phyloP scores from a whole-genome alignment of 768 basidiomycete species.

The Vishniacozyma victoriae region DNA sequence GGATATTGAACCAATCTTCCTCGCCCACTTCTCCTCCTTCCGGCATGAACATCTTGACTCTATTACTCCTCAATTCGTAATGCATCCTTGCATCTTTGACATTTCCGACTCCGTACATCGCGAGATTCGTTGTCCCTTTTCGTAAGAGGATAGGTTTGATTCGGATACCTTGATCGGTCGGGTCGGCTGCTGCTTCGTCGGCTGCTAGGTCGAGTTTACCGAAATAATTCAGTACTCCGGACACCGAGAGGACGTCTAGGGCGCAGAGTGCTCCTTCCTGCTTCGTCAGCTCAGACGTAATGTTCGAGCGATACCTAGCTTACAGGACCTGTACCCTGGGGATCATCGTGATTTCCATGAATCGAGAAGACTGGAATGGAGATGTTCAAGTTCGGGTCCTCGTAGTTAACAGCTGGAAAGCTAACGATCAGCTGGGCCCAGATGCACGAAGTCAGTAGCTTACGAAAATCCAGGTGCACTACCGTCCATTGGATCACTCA shows the following conservation, averaged over 20 bases:
- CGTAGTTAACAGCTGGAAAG: constrained; percentile 62
- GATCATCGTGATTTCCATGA: constrained; percentile 98
- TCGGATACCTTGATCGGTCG: constrained; percentile 60
- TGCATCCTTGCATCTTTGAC: constrained; percentile 96
- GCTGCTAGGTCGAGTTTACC: constrained; percentile 84
- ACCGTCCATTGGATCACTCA: constrained; percentile 89
- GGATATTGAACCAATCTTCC: constrained; percentile 82
- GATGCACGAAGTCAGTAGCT: constrained; percentile 33
- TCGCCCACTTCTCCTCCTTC: constrained; percentile 60
- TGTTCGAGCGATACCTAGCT: constrained; percentile 32
- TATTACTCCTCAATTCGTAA: constrained; percentile 85
- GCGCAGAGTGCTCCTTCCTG: constrained; percentile 94
- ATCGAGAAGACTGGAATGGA: constrained; percentile 98
- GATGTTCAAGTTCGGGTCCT: constrained; percentile 48
- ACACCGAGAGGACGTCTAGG: constrained; percentile 86
- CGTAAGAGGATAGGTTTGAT: constrained; percentile 83
- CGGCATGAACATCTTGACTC: constrained; percentile 95
- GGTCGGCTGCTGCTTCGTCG: constrained; percentile 58
- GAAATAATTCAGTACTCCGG: constrained; percentile 94
- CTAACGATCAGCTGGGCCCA: neutral
- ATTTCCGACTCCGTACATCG: constrained; percentile 91
- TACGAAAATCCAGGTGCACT: constrained; percentile 78
- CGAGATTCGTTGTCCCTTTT: constrained; percentile 81
- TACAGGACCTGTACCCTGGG: constrained; percentile 88
- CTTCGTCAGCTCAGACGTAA: neutral